phyloP scores from a whole-genome alignment of 2,329 filamentous ascomycete genomes.

The Colletotrichum sublineola region DNA sequence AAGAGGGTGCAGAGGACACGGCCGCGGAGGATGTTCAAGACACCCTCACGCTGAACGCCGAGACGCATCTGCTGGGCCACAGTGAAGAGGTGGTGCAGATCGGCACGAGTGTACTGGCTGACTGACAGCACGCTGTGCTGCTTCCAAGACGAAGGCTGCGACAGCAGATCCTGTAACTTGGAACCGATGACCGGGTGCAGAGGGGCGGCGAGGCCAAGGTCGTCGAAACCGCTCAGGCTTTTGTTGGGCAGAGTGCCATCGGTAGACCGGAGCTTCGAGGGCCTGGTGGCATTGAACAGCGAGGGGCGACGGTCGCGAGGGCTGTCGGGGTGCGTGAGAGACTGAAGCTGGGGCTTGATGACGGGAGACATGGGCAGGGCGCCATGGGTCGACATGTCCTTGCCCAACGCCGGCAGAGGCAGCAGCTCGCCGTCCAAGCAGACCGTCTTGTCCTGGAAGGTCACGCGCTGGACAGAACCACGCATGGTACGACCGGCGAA shows the following conservation, averaged over 20 bases:
- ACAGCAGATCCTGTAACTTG: constrained; percentile 78
- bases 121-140: constrained; percentile 92
- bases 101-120: constrained; percentile 86
- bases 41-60: constrained; percentile 91
- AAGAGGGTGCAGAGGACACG: constrained; percentile 93
- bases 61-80: constrained; percentile 98
- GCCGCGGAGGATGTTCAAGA: constrained; percentile 87
- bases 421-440: constrained; percentile 79
- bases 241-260: constrained; percentile 24
- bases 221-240: constrained; percentile 51
- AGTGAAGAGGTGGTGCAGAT: constrained; percentile 94
- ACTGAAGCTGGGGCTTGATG: constrained; percentile 64
- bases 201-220: constrained; percentile 61
- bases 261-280: constrained; percentile 50
- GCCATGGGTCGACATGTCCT: constrained; percentile 81
- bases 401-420: constrained; percentile 69
- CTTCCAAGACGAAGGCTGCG: constrained; percentile 85
- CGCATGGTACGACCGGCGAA: constrained; percentile 77
- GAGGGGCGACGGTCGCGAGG: constrained; percentile 52
- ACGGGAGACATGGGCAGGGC: constrained; percentile 69
- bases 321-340: constrained; percentile 54
- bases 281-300: constrained; percentile 49
- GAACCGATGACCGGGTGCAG: constrained; percentile 67
- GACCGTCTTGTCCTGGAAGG: constrained; percentile 79
- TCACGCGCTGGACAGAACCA: constrained; percentile 80